Evolutionary conservation across 2,329 filamentous ascomycete species (phyloP), one percentile per base, ranked within the genome.

Genomic region (Colletotrichum incanum): DNA sequence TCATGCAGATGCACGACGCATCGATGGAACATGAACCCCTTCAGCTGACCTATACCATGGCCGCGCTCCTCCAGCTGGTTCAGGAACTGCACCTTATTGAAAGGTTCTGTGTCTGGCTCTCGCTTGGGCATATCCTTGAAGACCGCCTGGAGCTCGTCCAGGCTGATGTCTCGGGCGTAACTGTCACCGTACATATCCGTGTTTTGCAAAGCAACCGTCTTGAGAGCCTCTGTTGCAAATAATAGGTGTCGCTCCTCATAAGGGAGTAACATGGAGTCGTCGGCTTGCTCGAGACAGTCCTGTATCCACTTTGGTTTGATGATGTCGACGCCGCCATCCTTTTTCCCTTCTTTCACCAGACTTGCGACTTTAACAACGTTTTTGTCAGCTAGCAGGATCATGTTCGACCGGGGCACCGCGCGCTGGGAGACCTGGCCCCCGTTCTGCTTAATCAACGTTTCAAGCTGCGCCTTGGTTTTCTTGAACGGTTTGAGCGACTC

Each of bases 131-230:
- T 91, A 3, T 81, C 79, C 9, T 76, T 77, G 55, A 92, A 74
- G 0, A 91, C 78, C 3, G 79, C 78, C 49, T 80, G 84, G 59
- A 98, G 86, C 76, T 96, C 93, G 1, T 90, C 87, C 0, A 88
- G 76, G 0, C 85, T 86, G 11, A 93, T 84, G 76, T 97, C 91
- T 5, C 95, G 87, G 0, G 91, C 88, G 81, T 94, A 98, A 78
- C 94, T 95, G 79, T 99, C 96, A 0, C 93, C 93, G 76, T 90
- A 96, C 65, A 87, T 84, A 79, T 99, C 96, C 2, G 93, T 87
- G 74, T 93, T 93, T 3, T 84, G 82, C 47, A 88, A 85, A 12
- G 92, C 89, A 9, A 86, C 84, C 8, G 84, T 84, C 50, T 83
- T 81, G 66, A 91, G 85, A 1, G 85, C 86, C 5, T 91, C 88